These are phyloP conservation scores for Hymenoscyphus scutula DNA, from an alignment of 2,329 filamentous ascomycete species.

Conservation along the genomic window DNA sequence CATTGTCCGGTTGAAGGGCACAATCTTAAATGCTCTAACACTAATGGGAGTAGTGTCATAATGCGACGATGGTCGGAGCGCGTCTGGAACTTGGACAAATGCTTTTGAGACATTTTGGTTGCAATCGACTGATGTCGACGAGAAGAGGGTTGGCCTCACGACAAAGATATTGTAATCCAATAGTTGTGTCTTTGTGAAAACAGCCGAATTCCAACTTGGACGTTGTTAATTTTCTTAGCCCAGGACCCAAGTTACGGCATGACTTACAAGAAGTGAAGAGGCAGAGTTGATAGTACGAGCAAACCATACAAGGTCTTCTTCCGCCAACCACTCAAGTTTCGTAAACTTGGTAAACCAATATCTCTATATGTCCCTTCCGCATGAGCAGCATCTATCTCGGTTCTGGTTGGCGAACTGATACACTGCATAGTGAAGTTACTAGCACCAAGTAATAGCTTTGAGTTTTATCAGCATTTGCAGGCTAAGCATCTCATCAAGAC, in stretches of 20 bases:
- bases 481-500: not conserved
- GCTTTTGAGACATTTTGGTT: constrained; percentile 10
- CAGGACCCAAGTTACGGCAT: not conserved
- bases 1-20: not conserved
- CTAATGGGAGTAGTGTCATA: no score
- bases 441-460: constrained; percentile 41
- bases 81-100: not conserved
- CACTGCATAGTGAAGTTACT: constrained; percentile 49
- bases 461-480: not conserved
- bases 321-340: constrained; percentile 37
- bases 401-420: constrained; percentile 48
- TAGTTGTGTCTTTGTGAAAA: constrained; percentile 23
- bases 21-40: not conserved
- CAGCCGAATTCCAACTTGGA: constrained; percentile 22
- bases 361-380: constrained; percentile 41
- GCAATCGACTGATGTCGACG: constrained; percentile 13
- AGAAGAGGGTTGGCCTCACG: constrained; percentile 22
- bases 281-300: constrained; percentile 23
- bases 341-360: constrained; percentile 44
- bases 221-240: not conserved
- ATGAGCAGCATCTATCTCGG: constrained; percentile 50
- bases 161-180: constrained; percentile 27
- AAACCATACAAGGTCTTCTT: constrained; percentile 22
- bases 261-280: constrained; percentile 32
- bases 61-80: not conserved